A percentile compares a stretch with the other conserved stretches of the same genome.
Evolutionary conservation across 106 monocot species (phyloP).

Genomic region (Allium sativum): DNA sequence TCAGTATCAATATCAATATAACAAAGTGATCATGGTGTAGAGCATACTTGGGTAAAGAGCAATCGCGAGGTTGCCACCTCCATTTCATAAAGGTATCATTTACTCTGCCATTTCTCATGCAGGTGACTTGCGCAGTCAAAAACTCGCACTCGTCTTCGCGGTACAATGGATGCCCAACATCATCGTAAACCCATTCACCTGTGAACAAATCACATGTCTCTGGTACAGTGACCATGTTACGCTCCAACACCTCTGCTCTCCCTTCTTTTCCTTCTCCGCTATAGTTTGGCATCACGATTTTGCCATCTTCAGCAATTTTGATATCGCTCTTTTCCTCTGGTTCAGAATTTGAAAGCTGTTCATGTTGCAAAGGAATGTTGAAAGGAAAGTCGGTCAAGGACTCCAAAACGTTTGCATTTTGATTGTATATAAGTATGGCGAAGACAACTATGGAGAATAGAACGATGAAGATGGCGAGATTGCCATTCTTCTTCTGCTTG

Average conservation of each 20-base stretch:
- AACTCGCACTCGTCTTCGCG: constrained; percentile 63
- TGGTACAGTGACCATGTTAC: constrained; percentile 28
- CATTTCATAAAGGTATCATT: constrained; percentile 87
- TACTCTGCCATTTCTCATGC: constrained; percentile 69
- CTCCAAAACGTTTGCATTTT: constrained; percentile 32
- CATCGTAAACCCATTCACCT: constrained; percentile 75
- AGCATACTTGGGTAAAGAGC: constrained; percentile 53
- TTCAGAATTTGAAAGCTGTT: neutral
- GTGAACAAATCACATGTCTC: constrained; percentile 60
- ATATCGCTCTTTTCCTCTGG: neutral
- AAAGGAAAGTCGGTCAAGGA: constrained; percentile 55
- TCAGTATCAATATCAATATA: no score
- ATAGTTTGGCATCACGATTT: neutral
- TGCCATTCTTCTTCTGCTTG: constrained; percentile 34
- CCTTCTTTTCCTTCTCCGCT: neutral
- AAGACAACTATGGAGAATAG: constrained; percentile 44
- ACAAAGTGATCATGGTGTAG: neutral
- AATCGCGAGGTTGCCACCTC: constrained; percentile 80
- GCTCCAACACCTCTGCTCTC: neutral
- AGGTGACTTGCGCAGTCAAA: constrained; percentile 83
- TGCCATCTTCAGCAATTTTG: neutral
- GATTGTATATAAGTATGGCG: constrained; percentile 55
- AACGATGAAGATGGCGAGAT: constrained; percentile 23
- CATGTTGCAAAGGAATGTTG: neutral
- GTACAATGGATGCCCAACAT: constrained; percentile 55